Base-by-base conservation (phyloP, 345 rosid genomes). In the Ceriops decandra region DNA sequence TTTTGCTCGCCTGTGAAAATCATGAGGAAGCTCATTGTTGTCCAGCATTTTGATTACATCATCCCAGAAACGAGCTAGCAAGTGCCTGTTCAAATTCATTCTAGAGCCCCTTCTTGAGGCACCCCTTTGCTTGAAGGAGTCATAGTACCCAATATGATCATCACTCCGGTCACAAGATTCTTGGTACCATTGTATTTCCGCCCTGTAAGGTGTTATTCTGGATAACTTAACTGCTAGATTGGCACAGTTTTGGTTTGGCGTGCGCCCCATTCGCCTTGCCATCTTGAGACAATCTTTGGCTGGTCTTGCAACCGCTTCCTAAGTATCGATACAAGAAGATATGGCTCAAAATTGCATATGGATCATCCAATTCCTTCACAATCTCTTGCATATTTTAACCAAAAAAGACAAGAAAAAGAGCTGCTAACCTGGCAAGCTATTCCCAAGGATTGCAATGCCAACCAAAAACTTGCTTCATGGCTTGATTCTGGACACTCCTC, bases 61-160 rank as follows among this genome's bases (percentile, higher is more conserved):
- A 30, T 91, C 84, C 96, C 96, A 95, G 78, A 91, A 90, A 4
- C 0, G 49, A 2, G 83, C 95, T 24, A 95, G 95, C 78, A 28
- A 85, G 75, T 35, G 52, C 28, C 96, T 82, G 32, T 86, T 88
- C 88, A 86, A 36, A 76, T 90, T 85, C 6, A 90, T 77, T 57
- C n/a, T 81, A 22, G 42, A 74, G 74, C 85, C 92, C 62, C 86
- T 81, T 76, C 2, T 80, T 0, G 84, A 76, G 24, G 86, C 71
- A 42, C 74, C 77, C 11, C 75, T 68, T 31, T 30, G 66, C 85
- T 81, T 95, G 74, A 88, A 95, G 11, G 85, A 81, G 66, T 95
- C 97, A 15, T 91, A 91, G 78, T 90, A 90, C 8, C 96, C 86
- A 31, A 86, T 72, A 42, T 84, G 74, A 60, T 84, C 83, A 53